Percentiles rank a stretch among this genome's conserved stretches.
Evolutionary conservation across 306 rosid genomes (phyloP).

Genomic region (Malus orientalis): DNA sequence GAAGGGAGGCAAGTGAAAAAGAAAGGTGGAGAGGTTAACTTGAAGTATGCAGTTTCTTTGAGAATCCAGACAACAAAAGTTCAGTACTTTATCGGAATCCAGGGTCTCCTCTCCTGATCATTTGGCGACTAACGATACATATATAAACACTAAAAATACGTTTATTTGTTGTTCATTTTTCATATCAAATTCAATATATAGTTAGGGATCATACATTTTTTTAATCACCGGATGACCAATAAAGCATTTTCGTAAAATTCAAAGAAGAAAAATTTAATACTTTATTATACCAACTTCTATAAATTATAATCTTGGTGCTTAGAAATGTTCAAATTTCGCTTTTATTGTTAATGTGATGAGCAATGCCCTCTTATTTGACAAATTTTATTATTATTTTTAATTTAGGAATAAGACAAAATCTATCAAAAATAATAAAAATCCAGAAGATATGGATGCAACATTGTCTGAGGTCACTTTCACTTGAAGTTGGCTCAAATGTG

Average conservation of each 20-base stretch:
- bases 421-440: conserved; percentile 2
- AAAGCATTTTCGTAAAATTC: neutral
- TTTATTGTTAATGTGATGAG: neutral
- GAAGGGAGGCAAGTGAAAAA: neutral
- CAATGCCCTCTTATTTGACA: neutral
- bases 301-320: neutral
- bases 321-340: neutral
- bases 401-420: conserved; percentile 15
- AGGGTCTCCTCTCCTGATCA: neutral
- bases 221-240: neutral
- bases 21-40: neutral
- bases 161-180: neutral
- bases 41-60: neutral
- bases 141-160: too few species aligned
- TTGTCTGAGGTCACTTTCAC: conserved; percentile 20
- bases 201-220: too few species aligned
- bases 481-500: neutral
- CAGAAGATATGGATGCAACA: conserved; percentile 6
- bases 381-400: neutral
- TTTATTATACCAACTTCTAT: neutral
- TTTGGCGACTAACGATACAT: too few species aligned
- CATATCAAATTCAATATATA: neutral
- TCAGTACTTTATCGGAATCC: neutral
- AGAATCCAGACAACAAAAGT: neutral
- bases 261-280: neutral